Conservation (phyloP, 1,284 basidiomycete species). For the Ceratobasidium sp. region DNA sequence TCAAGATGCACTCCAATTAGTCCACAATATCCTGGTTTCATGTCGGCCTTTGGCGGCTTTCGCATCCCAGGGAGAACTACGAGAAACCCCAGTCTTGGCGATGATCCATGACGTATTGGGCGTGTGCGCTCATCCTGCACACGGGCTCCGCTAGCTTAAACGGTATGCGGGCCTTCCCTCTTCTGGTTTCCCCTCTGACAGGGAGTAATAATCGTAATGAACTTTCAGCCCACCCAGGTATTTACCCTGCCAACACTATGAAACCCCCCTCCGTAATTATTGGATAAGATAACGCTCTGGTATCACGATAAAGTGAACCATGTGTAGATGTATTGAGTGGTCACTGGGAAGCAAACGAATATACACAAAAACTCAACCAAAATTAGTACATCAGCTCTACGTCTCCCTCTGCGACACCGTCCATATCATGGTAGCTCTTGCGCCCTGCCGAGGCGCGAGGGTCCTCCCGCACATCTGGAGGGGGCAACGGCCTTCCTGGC, state of each 20-base stretch:
- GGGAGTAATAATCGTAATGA: neutral
- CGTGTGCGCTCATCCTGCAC: constrained; percentile 7
- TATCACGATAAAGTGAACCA: neutral
- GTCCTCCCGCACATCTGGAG: constrained; percentile 86
- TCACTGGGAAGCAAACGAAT: constrained; percentile 37
- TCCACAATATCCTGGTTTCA: constrained; percentile 7
- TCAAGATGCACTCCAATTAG: constrained; percentile 34
- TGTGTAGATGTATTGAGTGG: constrained; percentile 21
- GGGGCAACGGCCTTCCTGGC: constrained; percentile 62
- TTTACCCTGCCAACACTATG: neutral
- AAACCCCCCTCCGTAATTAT: neutral
- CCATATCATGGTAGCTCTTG: constrained; percentile 89
- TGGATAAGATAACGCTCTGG: neutral
- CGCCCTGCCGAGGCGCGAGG: constrained; percentile 83
- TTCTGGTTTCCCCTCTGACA: neutral
- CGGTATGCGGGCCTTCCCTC: neutral
- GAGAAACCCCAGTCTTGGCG: constrained; percentile 9
- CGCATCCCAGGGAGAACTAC: constrained; percentile 1
- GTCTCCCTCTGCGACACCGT: constrained; percentile 85
- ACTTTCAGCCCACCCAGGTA: neutral
- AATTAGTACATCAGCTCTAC: constrained; percentile 60
- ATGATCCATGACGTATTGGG: constrained; percentile 24
- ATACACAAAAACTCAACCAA: constrained; percentile 27
- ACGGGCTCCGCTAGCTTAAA: neutral
- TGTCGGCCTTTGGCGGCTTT: neutral